Evolutionary conservation across 202 grass and related monocot species (phyloP).

Genomic region (Zizania palustris): DNA sequence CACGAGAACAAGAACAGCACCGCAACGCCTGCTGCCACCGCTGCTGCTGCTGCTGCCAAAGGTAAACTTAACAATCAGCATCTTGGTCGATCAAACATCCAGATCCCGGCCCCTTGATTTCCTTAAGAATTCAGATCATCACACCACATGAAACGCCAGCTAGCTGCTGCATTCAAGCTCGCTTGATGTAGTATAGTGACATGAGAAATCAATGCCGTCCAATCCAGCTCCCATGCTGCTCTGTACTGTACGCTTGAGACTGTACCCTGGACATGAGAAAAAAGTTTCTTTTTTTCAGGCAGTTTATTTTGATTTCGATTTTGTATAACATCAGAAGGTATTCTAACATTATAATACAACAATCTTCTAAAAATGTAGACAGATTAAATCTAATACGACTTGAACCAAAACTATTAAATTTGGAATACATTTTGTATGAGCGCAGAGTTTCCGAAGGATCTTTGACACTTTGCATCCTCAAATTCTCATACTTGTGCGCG

Average conservation of each 20-base stretch:
- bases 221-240: not conserved
- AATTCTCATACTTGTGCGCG: not conserved
- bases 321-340: too few relatives aligned
- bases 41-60: slow-evolving; percentile 11
- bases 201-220: slow-evolving; percentile 35
- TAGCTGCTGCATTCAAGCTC: not conserved
- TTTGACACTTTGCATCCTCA: too few relatives aligned
- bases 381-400: too few relatives aligned
- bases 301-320: too few relatives aligned
- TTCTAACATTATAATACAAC: too few relatives aligned
- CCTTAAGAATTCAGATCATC: too few relatives aligned
- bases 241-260: not conserved
- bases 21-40: slow-evolving; percentile 1
- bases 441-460: too few relatives aligned
- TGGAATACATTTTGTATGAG: too few relatives aligned
- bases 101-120: not conserved
- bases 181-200: not conserved
- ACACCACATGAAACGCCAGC: slow-evolving; percentile 19
- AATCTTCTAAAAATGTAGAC: too few relatives aligned
- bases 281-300: too few relatives aligned
- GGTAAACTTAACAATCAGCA: slow-evolving; percentile 13
- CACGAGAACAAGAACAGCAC: slow-evolving; percentile 51
- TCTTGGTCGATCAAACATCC: not conserved
- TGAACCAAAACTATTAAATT: too few relatives aligned
- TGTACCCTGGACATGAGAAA: not conserved